phyloP scores from a whole-genome alignment of 2,329 filamentous ascomycete genomes.

The Ambrosiella beaveri region DNA sequence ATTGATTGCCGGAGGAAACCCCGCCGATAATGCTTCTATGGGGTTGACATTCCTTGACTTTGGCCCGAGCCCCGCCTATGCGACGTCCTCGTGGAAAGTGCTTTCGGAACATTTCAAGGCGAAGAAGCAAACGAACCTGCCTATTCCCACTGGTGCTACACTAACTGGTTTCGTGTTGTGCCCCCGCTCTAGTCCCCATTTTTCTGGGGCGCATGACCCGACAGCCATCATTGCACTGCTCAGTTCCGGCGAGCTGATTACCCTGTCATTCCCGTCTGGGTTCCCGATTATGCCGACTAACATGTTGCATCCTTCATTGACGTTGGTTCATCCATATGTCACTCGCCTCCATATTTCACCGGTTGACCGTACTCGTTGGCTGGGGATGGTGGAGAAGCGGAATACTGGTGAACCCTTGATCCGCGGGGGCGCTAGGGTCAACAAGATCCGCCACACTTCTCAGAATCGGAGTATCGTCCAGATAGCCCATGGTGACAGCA shows the following conservation, averaged over 20 bases:
- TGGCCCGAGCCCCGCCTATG: conserved; percentile 74
- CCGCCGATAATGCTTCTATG: conserved; percentile 48
- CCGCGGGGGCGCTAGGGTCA: conserved; percentile 59
- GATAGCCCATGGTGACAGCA: conserved; percentile 78
- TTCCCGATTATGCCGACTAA: conserved; percentile 85
- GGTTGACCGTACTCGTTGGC: conserved; percentile 66
- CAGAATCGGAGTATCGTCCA: conserved; percentile 73
- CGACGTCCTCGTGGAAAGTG: conserved; percentile 77
- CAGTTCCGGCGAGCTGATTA: conserved; percentile 74
- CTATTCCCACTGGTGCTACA: conserved; percentile 60
- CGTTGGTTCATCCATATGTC: conserved; percentile 81
- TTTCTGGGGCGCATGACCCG: conserved; percentile 74
- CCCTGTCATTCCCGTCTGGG: conserved; percentile 81
- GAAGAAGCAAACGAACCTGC: conserved; percentile 54
- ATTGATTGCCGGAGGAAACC: conserved; percentile 66
- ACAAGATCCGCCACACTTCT: conserved; percentile 54
- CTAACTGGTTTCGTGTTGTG: conserved; percentile 69
- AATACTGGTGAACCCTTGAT: conserved; percentile 62
- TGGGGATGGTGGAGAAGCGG: conserved; percentile 75
- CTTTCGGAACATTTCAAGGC: conserved; percentile 62
- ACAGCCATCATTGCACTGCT: conserved; percentile 67
- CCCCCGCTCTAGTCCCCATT: conserved; percentile 69
- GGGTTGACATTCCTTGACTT: conserved; percentile 81
- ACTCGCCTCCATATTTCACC: conserved; percentile 53
- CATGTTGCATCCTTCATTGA: conserved; percentile 72